A percentile compares a stretch with the other conserved stretches of the same genome.
phyloP scores from a whole-genome alignment of 78 protist species.

The slime mould (Dictyostelium discoideum) region dicty_2.7 NC_007088.5:7633501-7634000 shows the following conservation, averaged over 20 bases:
- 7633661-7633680: not conserved
- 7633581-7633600: no score
- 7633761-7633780: not conserved
- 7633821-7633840: not conserved
- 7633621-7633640: not conserved
- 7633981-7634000: no score
- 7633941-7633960: no score
- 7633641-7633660: not conserved
- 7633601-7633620: not conserved
- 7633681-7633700: not conserved
- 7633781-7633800: not conserved
- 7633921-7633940: no score
- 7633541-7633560: no score
- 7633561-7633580: no score
- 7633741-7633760: not conserved
- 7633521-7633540: no score
- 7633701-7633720: not conserved
- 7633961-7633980: no score
- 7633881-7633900: not conserved
- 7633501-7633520: no score
- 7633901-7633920: not conserved
- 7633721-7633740: not conserved
- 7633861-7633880: not conserved
- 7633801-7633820: not conserved
- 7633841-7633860: not conserved